Evolutionary conservation across 306 rosid species (phyloP), one percentile per base, ranked within the genome.

Genomic region (Sicyos edulis): DNA sequence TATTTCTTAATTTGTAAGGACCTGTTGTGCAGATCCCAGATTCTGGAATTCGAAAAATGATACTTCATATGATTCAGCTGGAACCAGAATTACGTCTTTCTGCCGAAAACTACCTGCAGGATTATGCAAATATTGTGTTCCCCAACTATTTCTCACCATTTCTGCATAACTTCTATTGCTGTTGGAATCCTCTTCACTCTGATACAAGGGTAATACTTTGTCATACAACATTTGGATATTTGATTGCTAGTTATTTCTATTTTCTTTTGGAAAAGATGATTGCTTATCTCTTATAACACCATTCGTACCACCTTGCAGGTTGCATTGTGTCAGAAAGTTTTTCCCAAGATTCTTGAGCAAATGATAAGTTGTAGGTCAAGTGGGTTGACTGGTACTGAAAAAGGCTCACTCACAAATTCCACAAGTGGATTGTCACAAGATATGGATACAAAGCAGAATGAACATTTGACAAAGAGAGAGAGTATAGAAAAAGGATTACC

Each of bases 11-110:
- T 19, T 52, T 80, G 12, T 79, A 4, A 49, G 57, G 76, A 29
- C n/a, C 49, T 65, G 22, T 77, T 78, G 68, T 77, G 87, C 89
- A 93, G 98, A 93, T 93, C 82, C 96, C 90, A 32, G 98, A 90
- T 83, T 78, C 71, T 81, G 98, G 97, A 84, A 79, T 88, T 74
- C 92, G 99, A 59, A 88, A 91, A 80, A 82, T 93, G 97, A 91
- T 93, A 71, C 86, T 84, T 63, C 97, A 91, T 83, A 93, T 93
- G 99, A 91, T 93, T 83, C 95, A 91, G 78, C 78, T 93, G 71
- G 97, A 93, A 75, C 97, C 97, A 53, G 96, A 90, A 77, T 80
- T 82, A 32, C 88, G 99, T 63, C 86, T 88, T 77, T 85, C 97
- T 81, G 97, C 97, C 73, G 96, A 87, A 79, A 76, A 80, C 75